phyloP scores from a whole-genome alignment of 129 eudicot species.

The Ambrosia trifida region DNA sequence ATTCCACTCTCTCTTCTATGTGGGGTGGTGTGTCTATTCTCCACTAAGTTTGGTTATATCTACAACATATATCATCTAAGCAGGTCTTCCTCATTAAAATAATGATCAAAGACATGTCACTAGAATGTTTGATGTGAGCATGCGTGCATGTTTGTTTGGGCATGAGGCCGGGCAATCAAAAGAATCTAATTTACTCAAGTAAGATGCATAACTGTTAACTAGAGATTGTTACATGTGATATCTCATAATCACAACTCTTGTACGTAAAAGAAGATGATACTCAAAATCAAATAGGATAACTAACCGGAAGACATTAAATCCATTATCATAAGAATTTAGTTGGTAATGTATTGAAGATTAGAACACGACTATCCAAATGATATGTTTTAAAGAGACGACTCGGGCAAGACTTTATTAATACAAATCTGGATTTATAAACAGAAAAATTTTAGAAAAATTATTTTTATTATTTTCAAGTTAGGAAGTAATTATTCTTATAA shows the following conservation, averaged over 20 bases:
- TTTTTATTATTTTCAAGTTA: too few species aligned
- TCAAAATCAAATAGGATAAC: slow-evolving; percentile 16
- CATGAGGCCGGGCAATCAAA: background rate
- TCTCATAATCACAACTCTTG: slow-evolving; percentile 7
- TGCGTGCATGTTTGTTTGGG: background rate
- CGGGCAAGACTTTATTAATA: background rate
- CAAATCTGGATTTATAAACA: slow-evolving; percentile 2
- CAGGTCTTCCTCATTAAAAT: background rate
- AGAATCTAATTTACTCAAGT: background rate
- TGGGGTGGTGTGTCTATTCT: background rate
- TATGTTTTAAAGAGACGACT: background rate
- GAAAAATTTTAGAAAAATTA: too few species aligned
- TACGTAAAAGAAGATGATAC: slow-evolving; percentile 7
- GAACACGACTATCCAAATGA: background rate
- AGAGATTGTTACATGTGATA: slow-evolving; percentile 1
- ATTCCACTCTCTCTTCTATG: background rate
- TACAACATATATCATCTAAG: background rate
- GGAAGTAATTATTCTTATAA: too few species aligned
- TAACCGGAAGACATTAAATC: background rate
- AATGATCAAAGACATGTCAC: background rate
- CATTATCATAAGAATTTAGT: background rate
- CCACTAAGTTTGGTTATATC: background rate
- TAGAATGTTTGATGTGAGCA: background rate
- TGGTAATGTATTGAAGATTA: background rate
- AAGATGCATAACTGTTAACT: background rate